Conservation (phyloP, 331 rosid species). For the Arachis monticola region DNA sequence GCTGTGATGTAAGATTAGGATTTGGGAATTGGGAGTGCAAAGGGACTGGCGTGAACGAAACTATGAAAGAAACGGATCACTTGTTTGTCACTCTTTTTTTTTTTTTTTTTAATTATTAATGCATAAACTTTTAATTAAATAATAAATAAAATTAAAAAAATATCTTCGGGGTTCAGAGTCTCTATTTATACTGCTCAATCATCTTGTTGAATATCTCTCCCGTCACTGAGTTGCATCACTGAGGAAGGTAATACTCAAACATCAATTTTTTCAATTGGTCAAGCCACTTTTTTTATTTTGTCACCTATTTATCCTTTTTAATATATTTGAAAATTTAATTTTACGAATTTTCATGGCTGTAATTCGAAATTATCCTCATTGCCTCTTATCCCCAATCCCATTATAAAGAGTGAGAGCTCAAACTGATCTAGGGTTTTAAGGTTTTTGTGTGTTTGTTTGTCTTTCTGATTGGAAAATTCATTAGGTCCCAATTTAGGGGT, state of each 20-base stretch:
- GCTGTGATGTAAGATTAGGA: too few species aligned
- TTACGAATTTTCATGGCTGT: slow-evolving; percentile 39
- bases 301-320: background rate
- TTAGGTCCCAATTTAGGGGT: slow-evolving; percentile 32
- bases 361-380: slow-evolving; percentile 34
- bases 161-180: background rate
- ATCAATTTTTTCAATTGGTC: background rate
- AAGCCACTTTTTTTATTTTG: background rate
- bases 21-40: too few species aligned
- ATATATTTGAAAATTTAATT: background rate
- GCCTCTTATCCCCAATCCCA: slow-evolving; percentile 38
- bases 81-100: background rate
- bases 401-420: slow-evolving; percentile 23
- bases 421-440: slow-evolving; percentile 46
- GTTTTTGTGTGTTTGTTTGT: background rate
- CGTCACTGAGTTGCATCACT: slow-evolving; percentile 25
- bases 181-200: slow-evolving; percentile 6
- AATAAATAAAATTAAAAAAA: background rate
- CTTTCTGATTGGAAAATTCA: slow-evolving; percentile 20
- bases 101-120: background rate
- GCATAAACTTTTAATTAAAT: background rate
- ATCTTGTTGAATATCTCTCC: background rate
- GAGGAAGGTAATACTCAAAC: slow-evolving; percentile 33
- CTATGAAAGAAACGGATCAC: too few species aligned
- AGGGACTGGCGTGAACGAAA: too few species aligned